Base-by-base conservation (phyloP, 2,329 filamentous ascomycete species). In the Monilinia laxa region DNA sequence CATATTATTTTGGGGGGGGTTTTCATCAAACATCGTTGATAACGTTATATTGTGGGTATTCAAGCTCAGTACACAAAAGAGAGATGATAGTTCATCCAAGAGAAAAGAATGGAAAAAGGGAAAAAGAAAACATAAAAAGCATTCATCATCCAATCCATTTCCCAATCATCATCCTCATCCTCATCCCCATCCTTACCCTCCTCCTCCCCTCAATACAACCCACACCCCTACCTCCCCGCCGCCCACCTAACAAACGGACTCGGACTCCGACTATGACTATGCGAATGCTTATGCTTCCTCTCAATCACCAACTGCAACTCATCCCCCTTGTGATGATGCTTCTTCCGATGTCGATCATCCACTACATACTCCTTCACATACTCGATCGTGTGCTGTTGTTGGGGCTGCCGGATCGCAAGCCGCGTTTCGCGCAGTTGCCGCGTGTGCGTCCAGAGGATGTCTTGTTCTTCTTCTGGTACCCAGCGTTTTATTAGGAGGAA, bases 401-500 rank as follows among this genome's bases (percentile, higher is more conserved):
- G 57, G 28, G 47, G 38, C 9, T 25, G 55, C 11, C 9, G 73
- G 28, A 74, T 70, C 2, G 68, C 62, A 6, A 74, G 4, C 63
- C 75, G 68, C 18, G 70, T 67, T 59, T 76, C 75, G 14, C 75
- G 68, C 69, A 91, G 76, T 54, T 83, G 79, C 69, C 82, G 83
- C 3, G 90, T 92, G 78, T 93, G 89, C 54, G 85, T 83, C 83
- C 90, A 93, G 59, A 92, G 83, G 66, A 86, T 80, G 67, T 91
- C 85, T 73, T 92, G 90, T 75, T 92, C 85, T 69, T 85, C 84
- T 71, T 92, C 87, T 4, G 86, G 84, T 62, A 93, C 86, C 86
- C 86, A 91, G 66, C 87, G 83, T 77, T 90, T 90, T 78, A 93
- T 90, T 68, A 93, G 78, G 65, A 93, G 81, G 72, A 86, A 93